phyloP scores from a whole-genome alignment of 495 filamentous ascomycete species.

The Talaromyces nanjingensis region DNA sequence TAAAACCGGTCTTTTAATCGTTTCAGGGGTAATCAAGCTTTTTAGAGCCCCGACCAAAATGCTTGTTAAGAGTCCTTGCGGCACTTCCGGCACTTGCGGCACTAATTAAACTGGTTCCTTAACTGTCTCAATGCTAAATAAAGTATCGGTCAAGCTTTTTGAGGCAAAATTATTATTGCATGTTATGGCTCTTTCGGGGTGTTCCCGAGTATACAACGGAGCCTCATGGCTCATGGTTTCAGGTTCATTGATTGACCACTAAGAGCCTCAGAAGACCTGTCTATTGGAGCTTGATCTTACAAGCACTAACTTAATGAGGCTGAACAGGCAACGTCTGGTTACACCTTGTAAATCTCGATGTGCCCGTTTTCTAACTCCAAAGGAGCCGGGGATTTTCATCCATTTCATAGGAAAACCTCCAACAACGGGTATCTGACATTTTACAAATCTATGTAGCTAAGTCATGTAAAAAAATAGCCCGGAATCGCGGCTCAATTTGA shows the following conservation, averaged over 20 bases:
- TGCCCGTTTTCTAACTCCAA: no score
- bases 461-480: no score
- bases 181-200: neutral
- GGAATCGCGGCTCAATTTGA: no score
- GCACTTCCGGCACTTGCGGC: neutral
- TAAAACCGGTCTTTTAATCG: neutral
- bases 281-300: no score
- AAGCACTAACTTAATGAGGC: no score
- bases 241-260: neutral
- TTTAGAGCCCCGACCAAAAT: neutral
- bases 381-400: no score
- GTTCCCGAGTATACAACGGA: neutral
- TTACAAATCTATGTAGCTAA: neutral
- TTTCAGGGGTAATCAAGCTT: neutral
- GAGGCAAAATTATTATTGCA: neutral
- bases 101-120: neutral
- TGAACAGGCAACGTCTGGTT: no score
- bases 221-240: neutral
- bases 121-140: neutral
- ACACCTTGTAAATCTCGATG: no score
- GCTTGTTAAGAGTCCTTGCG: neutral
- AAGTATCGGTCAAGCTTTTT: neutral
- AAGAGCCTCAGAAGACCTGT: neutral
- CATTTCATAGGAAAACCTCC: neutral
- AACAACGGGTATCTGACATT: neutral